Percentiles rank a stretch among this genome's conserved stretches.
Conservation (phyloP, 768 basidiomycete species). For the Amanita jacksonii region DNA sequence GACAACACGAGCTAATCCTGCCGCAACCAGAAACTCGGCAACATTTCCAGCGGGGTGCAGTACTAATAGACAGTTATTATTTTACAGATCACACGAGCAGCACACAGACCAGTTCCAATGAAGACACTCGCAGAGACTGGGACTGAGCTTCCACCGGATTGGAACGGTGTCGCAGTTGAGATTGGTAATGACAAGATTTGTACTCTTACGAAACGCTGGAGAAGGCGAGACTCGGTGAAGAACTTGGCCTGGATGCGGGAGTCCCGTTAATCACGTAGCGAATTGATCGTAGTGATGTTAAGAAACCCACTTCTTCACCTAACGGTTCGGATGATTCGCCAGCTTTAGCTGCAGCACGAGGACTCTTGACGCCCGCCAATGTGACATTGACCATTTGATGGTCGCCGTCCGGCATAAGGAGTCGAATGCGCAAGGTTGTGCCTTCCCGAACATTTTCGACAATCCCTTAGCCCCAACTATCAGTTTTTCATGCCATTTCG, state of each 20-base stretch:
- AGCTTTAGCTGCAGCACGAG: slow-evolving; percentile 59
- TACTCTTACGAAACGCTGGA: slow-evolving; percentile 70
- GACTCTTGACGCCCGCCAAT: slow-evolving; percentile 72
- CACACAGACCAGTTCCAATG: slow-evolving; percentile 67
- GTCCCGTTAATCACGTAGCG: slow-evolving; percentile 10
- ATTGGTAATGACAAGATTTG: slow-evolving; percentile 74
- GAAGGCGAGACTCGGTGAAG: slow-evolving; percentile 84
- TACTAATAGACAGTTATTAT: slow-evolving; percentile 30
- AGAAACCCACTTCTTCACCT: slow-evolving; percentile 72
- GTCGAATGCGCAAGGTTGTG: slow-evolving; percentile 78
- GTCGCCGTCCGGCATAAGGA: slow-evolving; percentile 79
- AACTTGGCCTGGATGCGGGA: slow-evolving; percentile 69
- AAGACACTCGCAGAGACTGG: slow-evolving; percentile 74
- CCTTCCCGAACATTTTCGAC: slow-evolving; percentile 95
- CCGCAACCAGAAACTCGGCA: slow-evolving; percentile 76
- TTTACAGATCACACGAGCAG: background rate
- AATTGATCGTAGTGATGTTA: slow-evolving; percentile 4
- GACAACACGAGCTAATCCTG: slow-evolving; percentile 84
- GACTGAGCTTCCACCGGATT: slow-evolving; percentile 41
- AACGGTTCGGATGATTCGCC: slow-evolving; percentile 75
- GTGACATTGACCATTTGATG: slow-evolving; percentile 88
- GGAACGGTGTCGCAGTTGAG: slow-evolving; percentile 74
- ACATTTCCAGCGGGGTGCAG: slow-evolving; percentile 93
- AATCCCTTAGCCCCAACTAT: slow-evolving; percentile 47
- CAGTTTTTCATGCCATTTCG: slow-evolving; percentile 7